Evolutionary conservation across 2,329 filamentous ascomycete species (phyloP).

Genomic region (Monosporascus sp.): DNA sequence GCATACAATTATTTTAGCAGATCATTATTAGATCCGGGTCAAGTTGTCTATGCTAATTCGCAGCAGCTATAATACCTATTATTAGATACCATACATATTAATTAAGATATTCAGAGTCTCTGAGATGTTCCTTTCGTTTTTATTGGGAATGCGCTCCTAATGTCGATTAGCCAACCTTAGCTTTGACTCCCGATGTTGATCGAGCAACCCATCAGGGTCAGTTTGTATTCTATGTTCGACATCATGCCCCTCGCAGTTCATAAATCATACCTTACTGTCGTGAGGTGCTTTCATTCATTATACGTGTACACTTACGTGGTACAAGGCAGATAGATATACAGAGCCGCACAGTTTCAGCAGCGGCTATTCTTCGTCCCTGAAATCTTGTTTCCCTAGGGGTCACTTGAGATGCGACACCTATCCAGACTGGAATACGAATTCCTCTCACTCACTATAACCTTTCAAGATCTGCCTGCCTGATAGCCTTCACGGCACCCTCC

Average conservation of each 20-base stretch:
- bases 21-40: slow-evolving; percentile 5
- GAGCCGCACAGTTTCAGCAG: slow-evolving; percentile 2
- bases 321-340: slow-evolving; percentile 20
- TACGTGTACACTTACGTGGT: slow-evolving; percentile 18
- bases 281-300: slow-evolving; percentile 15
- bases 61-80: slow-evolving; percentile 3
- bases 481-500: slow-evolving; percentile 44
- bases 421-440: neutral
- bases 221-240: too few relatives aligned
- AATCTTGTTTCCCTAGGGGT: neutral
- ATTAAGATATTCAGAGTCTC: slow-evolving; percentile 2
- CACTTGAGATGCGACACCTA: neutral
- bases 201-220: too few relatives aligned
- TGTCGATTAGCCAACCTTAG: neutral
- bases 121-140: neutral
- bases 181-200: neutral
- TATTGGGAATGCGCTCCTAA: neutral
- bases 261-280: slow-evolving; percentile 3
- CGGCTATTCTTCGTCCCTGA: neutral
- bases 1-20: slow-evolving; percentile 4
- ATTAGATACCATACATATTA: slow-evolving; percentile 15
- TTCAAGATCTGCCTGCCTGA: slow-evolving; percentile 43
- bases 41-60: slow-evolving; percentile 1
- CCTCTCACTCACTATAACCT: slow-evolving; percentile 37
- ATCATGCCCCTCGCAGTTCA: neutral